These are phyloP conservation scores for Pseudogymnoascus sp. DNA, from an alignment of 2,329 filamentous ascomycete species.

Conservation along the genomic window DNA sequence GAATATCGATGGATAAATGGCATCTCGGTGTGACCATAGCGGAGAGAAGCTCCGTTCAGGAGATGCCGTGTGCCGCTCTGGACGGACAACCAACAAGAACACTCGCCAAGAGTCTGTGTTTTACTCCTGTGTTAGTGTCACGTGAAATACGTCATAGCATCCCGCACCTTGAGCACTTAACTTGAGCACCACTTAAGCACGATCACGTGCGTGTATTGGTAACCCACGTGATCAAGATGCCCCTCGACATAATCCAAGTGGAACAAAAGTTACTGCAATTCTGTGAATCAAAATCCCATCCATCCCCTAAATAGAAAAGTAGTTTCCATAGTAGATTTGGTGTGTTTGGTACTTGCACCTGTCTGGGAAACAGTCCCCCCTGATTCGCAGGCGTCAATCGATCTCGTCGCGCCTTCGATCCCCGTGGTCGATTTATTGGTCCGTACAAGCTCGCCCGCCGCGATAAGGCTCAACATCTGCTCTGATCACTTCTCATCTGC, in stretches of 20 bases:
- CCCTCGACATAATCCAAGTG: not conserved
- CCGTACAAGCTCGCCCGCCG: not conserved
- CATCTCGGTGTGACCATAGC: not conserved
- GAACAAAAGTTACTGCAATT: not conserved
- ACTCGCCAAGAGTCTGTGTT: not conserved
- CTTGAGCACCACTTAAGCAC: too few relatives aligned
- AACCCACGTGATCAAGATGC: not conserved
- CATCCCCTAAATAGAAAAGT: not conserved
- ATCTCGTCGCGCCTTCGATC: not conserved
- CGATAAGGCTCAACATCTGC: not conserved
- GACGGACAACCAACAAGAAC: not conserved
- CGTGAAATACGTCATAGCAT: not conserved
- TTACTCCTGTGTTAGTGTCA: not conserved
- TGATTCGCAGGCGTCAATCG: not conserved
- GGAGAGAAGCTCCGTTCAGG: not conserved
- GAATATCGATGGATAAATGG: not conserved
- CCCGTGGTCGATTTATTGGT: slow-evolving; percentile 3
- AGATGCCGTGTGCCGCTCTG: not conserved
- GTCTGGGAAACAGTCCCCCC: not conserved
- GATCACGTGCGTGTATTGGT: not conserved
- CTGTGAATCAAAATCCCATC: not conserved
- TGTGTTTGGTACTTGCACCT: not conserved
- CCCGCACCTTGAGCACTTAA: too few relatives aligned
- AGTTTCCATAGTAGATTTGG: not conserved
- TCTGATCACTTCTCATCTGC: not conserved